Conservation (phyloP, 345 rosid species). For the Populus tremula region DNA sequence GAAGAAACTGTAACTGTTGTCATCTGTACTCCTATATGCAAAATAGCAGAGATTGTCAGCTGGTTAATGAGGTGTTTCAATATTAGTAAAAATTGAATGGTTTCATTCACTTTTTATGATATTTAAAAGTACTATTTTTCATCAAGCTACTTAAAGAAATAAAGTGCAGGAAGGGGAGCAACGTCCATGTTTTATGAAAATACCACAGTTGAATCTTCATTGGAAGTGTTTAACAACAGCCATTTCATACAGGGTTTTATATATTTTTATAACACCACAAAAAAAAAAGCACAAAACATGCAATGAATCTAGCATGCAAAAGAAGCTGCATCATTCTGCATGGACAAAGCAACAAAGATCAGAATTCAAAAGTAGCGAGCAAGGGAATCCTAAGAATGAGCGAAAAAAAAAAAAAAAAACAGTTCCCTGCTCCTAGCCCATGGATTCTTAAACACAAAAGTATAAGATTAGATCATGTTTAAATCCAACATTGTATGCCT, state of each 20-base stretch:
- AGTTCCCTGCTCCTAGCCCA: background rate
- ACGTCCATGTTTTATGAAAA: background rate
- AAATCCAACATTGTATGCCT: constrained; percentile 25
- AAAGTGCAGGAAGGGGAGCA: background rate
- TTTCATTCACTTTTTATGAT: background rate
- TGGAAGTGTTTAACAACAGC: background rate
- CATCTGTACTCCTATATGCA: constrained; percentile 39
- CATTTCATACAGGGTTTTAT: background rate
- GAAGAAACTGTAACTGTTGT: constrained; percentile 42
- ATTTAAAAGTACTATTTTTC: background rate
- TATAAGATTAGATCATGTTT: background rate
- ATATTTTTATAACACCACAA: background rate
- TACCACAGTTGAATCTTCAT: background rate
- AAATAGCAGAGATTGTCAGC: constrained; percentile 5
- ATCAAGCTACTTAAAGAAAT: background rate
- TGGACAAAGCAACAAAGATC: background rate
- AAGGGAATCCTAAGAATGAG: background rate
- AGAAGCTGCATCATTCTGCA: background rate
- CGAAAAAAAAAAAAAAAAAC: no score
- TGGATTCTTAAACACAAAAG: background rate
- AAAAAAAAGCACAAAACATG: background rate
- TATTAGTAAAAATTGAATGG: background rate
- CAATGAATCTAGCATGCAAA: background rate
- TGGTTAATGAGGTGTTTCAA: background rate
- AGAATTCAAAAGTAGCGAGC: background rate